These are phyloP conservation scores for Alternaria atra DNA, from an alignment of 2,329 filamentous ascomycete genomes.

Conservation along the genomic window DNA sequence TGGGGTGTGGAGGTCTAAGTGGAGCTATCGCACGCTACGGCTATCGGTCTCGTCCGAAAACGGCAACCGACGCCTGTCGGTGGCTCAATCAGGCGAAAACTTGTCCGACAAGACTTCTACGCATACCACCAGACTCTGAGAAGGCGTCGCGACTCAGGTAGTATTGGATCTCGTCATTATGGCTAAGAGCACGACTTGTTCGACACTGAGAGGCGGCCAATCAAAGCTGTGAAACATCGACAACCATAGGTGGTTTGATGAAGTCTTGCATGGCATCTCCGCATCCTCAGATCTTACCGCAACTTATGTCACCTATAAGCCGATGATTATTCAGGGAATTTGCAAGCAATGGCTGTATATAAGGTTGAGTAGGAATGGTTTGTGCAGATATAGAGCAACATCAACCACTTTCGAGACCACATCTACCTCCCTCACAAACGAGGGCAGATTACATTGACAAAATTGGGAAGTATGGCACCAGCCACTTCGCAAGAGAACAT, in stretches of 20 bases:
- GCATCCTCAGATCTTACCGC: neutral
- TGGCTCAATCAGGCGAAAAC: neutral
- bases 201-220: neutral
- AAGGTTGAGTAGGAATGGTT: too few relatives aligned
- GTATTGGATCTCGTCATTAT: neutral
- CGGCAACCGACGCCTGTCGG: constrained; percentile 8
- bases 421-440: too few relatives aligned
- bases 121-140: neutral
- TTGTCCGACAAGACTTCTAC: neutral
- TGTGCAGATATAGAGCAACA: too few relatives aligned
- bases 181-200: neutral
- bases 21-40: constrained; percentile 3
- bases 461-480: too few relatives aligned
- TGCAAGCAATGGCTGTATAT: too few relatives aligned
- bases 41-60: neutral
- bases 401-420: too few relatives aligned
- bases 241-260: neutral
- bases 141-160: neutral
- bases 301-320: too few relatives aligned
- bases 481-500: too few relatives aligned
- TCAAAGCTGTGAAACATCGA: neutral
- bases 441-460: too few relatives aligned
- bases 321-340: too few relatives aligned
- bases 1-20: neutral
- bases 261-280: neutral